phyloP scores from a whole-genome alignment of 2,329 filamentous ascomycete species.

The Epichloe glyceriae region DNA sequence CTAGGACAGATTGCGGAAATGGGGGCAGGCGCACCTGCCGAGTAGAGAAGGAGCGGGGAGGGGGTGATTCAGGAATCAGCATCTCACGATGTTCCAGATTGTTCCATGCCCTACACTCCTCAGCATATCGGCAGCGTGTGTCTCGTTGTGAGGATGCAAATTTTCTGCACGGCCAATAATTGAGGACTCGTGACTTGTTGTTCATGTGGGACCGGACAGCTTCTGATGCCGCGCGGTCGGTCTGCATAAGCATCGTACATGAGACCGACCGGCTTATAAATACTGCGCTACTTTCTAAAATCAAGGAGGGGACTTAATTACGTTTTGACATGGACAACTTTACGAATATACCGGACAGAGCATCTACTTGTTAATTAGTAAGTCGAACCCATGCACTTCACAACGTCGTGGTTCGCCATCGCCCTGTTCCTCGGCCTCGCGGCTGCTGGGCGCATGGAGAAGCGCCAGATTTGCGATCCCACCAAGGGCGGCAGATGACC shows the following conservation, averaged over 20 bases:
- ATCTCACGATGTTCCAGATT: conserved; percentile 3
- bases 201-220: too few species aligned
- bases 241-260: too few species aligned
- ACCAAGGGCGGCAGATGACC: not conserved
- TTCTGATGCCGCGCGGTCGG: too few species aligned
- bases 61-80: not conserved
- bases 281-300: not conserved
- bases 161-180: too few species aligned
- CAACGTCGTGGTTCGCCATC: not conserved
- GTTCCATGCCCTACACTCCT: not conserved
- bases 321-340: not conserved
- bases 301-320: not conserved
- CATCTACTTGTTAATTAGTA: not conserved
- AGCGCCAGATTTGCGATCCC: not conserved
- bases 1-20: not conserved
- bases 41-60: not conserved
- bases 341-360: not conserved
- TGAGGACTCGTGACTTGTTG: too few species aligned
- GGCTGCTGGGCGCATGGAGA: not conserved
- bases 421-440: not conserved
- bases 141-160: too few species aligned
- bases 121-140: not conserved
- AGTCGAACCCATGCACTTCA: not conserved
- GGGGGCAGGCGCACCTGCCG: conserved; percentile 1
- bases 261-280: not conserved